A percentile compares a stretch with the other conserved stretches of the same genome.
Evolutionary conservation across 2,329 filamentous ascomycete genomes (phyloP).

Genomic region (Dryadomyces sulphureus): DNA sequence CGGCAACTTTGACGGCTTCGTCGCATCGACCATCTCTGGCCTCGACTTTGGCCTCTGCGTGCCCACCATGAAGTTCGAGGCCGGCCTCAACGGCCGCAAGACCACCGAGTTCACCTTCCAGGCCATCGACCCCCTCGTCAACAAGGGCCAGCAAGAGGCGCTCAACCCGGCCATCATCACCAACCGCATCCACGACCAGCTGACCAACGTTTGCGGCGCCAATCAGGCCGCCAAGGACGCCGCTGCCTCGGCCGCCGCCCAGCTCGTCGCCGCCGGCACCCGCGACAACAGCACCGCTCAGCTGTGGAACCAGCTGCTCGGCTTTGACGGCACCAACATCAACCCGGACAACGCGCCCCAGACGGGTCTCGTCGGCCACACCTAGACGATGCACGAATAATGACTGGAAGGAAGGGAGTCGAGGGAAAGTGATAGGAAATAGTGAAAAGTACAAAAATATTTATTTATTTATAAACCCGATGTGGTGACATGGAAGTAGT

Average conservation of each 20-base stretch:
- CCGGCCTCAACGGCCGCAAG: slow-evolving; percentile 39
- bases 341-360: slow-evolving; percentile 24
- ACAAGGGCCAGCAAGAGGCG: slow-evolving; percentile 49
- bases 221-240: slow-evolving; percentile 41
- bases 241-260: slow-evolving; percentile 35
- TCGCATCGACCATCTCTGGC: slow-evolving; percentile 7
- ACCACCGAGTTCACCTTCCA: slow-evolving; percentile 53
- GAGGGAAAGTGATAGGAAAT: too few relatives aligned
- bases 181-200: slow-evolving; percentile 56
- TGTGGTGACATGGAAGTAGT: too few relatives aligned
- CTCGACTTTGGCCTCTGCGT: slow-evolving; percentile 38
- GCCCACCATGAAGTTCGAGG: slow-evolving; percentile 44
- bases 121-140: slow-evolving; percentile 45
- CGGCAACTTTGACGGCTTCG: slow-evolving; percentile 10
- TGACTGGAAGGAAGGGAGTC: too few relatives aligned
- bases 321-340: slow-evolving; percentile 23
- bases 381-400: slow-evolving; percentile 14
- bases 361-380: slow-evolving; percentile 22
- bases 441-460: too few relatives aligned
- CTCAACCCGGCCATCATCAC: slow-evolving; percentile 62
- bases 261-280: slow-evolving; percentile 17
- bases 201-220: slow-evolving; percentile 50
- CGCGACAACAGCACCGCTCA: slow-evolving; percentile 22
- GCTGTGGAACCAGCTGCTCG: slow-evolving; percentile 25
- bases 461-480: too few relatives aligned